Evolutionary conservation across 2,329 filamentous ascomycete genomes (phyloP).

Genomic region (Trichoderma hamatum): DNA sequence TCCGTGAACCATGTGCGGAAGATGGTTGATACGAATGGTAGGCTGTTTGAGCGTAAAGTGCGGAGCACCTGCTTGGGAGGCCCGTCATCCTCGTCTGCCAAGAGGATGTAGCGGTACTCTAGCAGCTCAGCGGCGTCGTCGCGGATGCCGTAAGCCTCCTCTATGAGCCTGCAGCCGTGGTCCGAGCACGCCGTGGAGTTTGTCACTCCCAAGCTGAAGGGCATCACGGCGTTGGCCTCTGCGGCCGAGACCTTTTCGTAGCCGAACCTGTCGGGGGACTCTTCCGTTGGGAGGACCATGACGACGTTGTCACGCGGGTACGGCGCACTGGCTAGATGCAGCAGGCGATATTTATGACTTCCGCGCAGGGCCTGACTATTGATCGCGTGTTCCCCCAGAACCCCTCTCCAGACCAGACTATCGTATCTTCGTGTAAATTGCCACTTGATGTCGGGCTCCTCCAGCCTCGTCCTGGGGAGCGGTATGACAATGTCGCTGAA

Average conservation of each 20-base stretch:
- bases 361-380: slow-evolving; percentile 62
- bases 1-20: slow-evolving; percentile 82
- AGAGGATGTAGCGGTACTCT: slow-evolving; percentile 69
- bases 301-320: slow-evolving; percentile 52
- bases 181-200: slow-evolving; percentile 60
- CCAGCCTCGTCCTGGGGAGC: slow-evolving; percentile 47
- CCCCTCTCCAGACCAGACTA: slow-evolving; percentile 75
- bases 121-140: slow-evolving; percentile 56
- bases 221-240: slow-evolving; percentile 57
- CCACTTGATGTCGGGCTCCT: slow-evolving; percentile 48
- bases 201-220: slow-evolving; percentile 62
- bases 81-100: slow-evolving; percentile 72
- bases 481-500: slow-evolving; percentile 81
- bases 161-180: slow-evolving; percentile 39
- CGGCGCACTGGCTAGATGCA: slow-evolving; percentile 68
- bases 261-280: slow-evolving; percentile 46
- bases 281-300: slow-evolving; percentile 57
- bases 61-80: slow-evolving; percentile 62
- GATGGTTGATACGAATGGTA: slow-evolving; percentile 72
- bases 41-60: slow-evolving; percentile 65
- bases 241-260: slow-evolving; percentile 59
- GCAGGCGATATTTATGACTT: slow-evolving; percentile 69
- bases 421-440: slow-evolving; percentile 65
- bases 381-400: slow-evolving; percentile 58
- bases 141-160: slow-evolving; percentile 39